Evolutionary conservation across 352 stramenopile genomes (phyloP).

Genomic region (Pythium apleroticum): DNA sequence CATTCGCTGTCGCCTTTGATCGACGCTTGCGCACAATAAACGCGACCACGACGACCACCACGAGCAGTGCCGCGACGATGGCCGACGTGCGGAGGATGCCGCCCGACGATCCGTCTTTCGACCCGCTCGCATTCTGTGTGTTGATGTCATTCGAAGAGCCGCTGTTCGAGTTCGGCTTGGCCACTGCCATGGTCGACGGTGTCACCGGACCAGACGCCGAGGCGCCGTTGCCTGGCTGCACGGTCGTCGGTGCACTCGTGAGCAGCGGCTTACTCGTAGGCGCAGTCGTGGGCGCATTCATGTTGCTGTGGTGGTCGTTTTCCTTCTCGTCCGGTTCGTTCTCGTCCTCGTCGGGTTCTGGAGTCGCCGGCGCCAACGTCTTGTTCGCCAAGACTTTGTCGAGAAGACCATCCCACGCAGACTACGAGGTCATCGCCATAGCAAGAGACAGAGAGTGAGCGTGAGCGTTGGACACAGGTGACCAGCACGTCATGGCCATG

Average conservation of each 20-base stretch:
- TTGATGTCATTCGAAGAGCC: background rate
- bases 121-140: background rate
- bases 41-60: conserved; percentile 16
- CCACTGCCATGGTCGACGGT: background rate
- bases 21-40: conserved; percentile 16
- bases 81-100: background rate
- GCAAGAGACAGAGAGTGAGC: no score
- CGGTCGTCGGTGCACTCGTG: background rate
- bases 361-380: no score
- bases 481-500: background rate
- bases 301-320: background rate
- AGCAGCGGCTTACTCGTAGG: no score
- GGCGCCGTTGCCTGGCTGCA: background rate
- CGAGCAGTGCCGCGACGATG: conserved; percentile 26
- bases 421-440: background rate
- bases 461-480: background rate
- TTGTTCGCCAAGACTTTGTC: background rate
- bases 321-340: background rate
- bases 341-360: background rate
- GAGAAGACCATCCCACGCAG: background rate
- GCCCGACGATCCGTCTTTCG: background rate
- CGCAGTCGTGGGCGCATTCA: background rate
- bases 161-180: background rate
- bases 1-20: conserved; percentile 31
- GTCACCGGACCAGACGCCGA: background rate